These are phyloP conservation scores for Casuarina cunninghamiana DNA, from an alignment of 306 rosid genomes.

Conservation along the genomic window DNA sequence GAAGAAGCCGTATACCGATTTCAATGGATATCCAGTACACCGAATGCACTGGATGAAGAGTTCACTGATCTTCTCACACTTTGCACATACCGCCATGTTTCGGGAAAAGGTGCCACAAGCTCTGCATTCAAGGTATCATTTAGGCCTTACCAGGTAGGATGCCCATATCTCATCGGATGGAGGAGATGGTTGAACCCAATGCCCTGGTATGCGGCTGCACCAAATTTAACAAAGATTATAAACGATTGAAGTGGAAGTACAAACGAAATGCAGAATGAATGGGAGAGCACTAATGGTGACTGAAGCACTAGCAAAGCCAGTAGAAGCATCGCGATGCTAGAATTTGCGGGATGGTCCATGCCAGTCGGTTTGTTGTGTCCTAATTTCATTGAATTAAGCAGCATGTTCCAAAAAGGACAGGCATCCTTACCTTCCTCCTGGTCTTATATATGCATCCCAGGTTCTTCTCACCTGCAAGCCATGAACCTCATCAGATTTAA, in stretches of 20 bases:
- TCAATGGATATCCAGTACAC: background rate
- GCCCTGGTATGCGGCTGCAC: constrained; percentile 87
- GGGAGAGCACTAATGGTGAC: background rate
- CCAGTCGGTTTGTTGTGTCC: background rate
- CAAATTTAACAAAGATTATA: constrained; percentile 2
- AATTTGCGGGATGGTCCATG: background rate
- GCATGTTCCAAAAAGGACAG: constrained; percentile 2
- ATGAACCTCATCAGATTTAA: constrained; percentile 3
- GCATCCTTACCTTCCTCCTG: constrained; percentile 82
- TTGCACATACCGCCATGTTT: background rate
- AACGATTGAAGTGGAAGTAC: background rate
- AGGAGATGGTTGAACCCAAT: constrained; percentile 86
- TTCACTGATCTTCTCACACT: background rate
- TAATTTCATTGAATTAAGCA: background rate
- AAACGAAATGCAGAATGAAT: background rate
- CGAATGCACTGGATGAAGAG: background rate
- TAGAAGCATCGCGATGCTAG: background rate
- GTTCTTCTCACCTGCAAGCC: constrained; percentile 86
- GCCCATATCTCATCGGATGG: constrained; percentile 93
- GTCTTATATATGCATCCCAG: constrained; percentile 90
- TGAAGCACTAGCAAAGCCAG: background rate
- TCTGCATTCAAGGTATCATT: constrained; percentile 31
- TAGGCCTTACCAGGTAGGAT: constrained; percentile 68
- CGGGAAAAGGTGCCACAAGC: background rate
- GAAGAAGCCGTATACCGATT: background rate